Evolutionary conservation across 2,329 filamentous ascomycete genomes (phyloP).

Genomic region (Arthrobotrys iridis): DNA sequence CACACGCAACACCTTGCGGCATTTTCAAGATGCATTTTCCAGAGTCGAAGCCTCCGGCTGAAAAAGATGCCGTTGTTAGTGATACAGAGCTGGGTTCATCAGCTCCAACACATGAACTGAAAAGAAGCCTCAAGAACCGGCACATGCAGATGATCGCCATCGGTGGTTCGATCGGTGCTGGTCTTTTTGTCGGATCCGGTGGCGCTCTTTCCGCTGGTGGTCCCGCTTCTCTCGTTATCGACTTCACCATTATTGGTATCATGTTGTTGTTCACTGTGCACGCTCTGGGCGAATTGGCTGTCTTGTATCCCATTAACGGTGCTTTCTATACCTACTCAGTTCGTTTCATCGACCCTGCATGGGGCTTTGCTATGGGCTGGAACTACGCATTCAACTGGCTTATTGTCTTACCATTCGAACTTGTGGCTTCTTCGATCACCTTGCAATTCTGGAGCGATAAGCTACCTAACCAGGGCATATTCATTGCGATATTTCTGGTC

Average conservation of each 20-base stretch:
- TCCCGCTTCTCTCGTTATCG: constrained; percentile 55
- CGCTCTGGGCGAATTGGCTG: constrained; percentile 70
- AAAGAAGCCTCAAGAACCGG: constrained; percentile 67
- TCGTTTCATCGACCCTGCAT: constrained; percentile 71
- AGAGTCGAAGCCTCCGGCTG: constrained; percentile 32
- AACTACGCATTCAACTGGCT: constrained; percentile 67
- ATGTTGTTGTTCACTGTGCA: constrained; percentile 71
- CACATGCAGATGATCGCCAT: constrained; percentile 73
- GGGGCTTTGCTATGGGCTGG: constrained; percentile 69
- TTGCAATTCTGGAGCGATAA: constrained; percentile 67
- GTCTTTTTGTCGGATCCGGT: constrained; percentile 72
- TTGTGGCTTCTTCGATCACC: constrained; percentile 68
- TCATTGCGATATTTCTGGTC: constrained; percentile 69
- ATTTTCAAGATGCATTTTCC: constrained; percentile 40
- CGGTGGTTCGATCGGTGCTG: constrained; percentile 71
- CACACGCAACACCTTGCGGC: constrained; percentile 28
- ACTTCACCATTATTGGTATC: constrained; percentile 68
- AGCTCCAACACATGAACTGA: constrained; percentile 59
- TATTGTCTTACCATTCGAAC: constrained; percentile 67
- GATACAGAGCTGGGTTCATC: constrained; percentile 38
- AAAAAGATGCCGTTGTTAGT: constrained; percentile 30
- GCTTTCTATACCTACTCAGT: constrained; percentile 72
- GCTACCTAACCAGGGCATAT: constrained; percentile 67
- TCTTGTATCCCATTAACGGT: constrained; percentile 71
- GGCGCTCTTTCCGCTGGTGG: constrained; percentile 66